Base-by-base conservation (phyloP, 2,329 filamentous ascomycete species). In the Ophiostoma montium region DNA sequence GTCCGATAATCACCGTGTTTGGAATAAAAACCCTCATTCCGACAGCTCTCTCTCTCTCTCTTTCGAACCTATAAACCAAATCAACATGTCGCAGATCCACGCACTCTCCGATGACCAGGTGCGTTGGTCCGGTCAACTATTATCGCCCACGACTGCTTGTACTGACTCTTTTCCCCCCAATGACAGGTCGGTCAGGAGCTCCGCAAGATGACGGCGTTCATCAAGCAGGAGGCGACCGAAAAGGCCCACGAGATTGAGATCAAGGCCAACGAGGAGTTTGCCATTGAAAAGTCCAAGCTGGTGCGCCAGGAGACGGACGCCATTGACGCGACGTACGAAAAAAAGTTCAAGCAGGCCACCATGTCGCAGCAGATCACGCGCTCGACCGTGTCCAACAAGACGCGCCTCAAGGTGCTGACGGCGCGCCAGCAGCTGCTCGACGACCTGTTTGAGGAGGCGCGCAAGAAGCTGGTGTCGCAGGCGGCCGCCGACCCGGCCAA, bases 131-230 rank as follows among this genome's bases (percentile, higher is more conserved):
- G 31, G 3, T 15, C 4, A 33, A n/a, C n/a, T n/a, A n/a, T n/a
- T n/a, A n/a, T n/a, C n/a, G n/a, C n/a, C n/a, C n/a, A n/a, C n/a
- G n/a, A n/a, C n/a, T n/a, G n/a, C n/a, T 11, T 10, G 9, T 33
- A 5, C 3, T 12, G 10, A 3, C 5, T 33, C 31, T 15, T 36
- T 8, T 36, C 13, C 23, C 23, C 8, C 23, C 4, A 31, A 39
- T 6, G 16, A 19, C 66, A 96, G 88, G 92, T 98, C 76, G 82
- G 86, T 70, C 82, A 86, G 70, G 92, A 98, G 80, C 86, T 98
- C 70, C 89, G 86, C 76, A 98, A 98, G 80, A 98, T 98, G 92
- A 96, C 92, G 53, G 90, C 89, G 65, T 98, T 98, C 79, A 98
- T 98, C 80, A 86, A 88, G 68, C 92, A 96, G 72, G 92, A 98